Percentiles rank a stretch among this genome's conserved stretches.
Evolutionary conservation across 768 basidiomycete species (phyloP).

Genomic region (Suillus hirtellus): DNA sequence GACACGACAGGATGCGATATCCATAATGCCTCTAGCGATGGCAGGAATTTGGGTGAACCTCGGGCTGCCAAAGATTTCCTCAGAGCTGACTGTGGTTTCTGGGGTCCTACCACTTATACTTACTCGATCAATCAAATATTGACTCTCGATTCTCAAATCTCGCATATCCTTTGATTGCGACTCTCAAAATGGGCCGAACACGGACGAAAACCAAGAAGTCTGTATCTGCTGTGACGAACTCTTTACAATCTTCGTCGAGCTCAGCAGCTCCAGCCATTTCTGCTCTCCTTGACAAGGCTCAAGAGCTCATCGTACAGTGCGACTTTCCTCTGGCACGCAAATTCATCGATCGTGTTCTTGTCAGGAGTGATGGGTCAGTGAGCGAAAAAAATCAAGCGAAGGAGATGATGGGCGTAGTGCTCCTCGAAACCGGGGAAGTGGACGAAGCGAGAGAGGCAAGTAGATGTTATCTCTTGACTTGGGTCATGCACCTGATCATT

Average conservation of each 20-base stretch:
- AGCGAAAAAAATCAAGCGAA: slow-evolving; percentile 64
- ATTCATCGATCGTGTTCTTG: slow-evolving; percentile 69
- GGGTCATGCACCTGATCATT: not conserved
- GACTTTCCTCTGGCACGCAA: slow-evolving; percentile 79
- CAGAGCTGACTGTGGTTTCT: not conserved
- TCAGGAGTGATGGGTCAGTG: slow-evolving; percentile 44
- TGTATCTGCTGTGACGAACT: slow-evolving; percentile 21
- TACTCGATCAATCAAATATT: not conserved
- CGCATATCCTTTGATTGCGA: slow-evolving; percentile 8
- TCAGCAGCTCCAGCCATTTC: slow-evolving; percentile 45
- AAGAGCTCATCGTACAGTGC: slow-evolving; percentile 78
- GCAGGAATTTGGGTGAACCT: not conserved
- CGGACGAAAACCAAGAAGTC: slow-evolving; percentile 42
- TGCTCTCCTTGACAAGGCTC: slow-evolving; percentile 73
- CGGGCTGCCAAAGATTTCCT: too few species aligned
- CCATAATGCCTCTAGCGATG: not conserved
- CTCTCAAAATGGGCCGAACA: slow-evolving; percentile 52
- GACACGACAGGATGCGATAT: not conserved
- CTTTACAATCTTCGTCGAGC: slow-evolving; percentile 17
- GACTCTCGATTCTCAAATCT: not conserved
- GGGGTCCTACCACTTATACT: not conserved
- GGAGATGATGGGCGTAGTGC: slow-evolving; percentile 78
- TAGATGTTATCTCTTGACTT: slow-evolving; percentile 13
- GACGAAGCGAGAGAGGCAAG: slow-evolving; percentile 69
- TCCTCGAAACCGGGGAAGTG: slow-evolving; percentile 78